Percentiles rank a stretch among this genome's conserved stretches.
Evolutionary conservation across 371 early-diverging fungal genomes (phyloP).

Genomic region (Lichtheimia corymbifera): DNA sequence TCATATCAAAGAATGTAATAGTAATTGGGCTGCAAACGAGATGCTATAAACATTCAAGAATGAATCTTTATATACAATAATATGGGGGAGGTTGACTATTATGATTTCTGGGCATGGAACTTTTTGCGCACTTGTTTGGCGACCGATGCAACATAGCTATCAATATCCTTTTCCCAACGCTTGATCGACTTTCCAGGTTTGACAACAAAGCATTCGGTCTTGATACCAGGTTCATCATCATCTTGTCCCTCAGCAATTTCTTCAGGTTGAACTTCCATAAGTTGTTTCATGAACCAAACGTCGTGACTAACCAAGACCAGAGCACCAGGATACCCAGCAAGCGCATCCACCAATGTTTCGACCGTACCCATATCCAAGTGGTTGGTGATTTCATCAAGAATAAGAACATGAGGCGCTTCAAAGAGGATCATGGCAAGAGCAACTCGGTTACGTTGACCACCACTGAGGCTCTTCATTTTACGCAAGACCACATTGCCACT

Average conservation of each 20-base stretch:
- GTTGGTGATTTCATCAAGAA: constrained; percentile 88
- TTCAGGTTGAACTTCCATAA: constrained; percentile 48
- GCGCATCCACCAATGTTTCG: constrained; percentile 61
- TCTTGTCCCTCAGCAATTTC: constrained; percentile 28
- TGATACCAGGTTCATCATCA: constrained; percentile 14
- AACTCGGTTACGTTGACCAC: constrained; percentile 79
- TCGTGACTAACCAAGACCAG: constrained; percentile 77
- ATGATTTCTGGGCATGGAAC: no score
- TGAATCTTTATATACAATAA: no score
- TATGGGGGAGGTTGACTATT: no score
- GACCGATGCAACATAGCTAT: constrained; percentile 41
- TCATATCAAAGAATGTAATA: no score
- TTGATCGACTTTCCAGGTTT: constrained; percentile 32
- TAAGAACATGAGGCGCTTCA: constrained; percentile 71
- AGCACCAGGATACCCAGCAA: constrained; percentile 62
- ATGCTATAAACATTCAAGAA: no score
- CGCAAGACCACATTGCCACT: constrained; percentile 57
- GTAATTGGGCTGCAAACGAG: no score
- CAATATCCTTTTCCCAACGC: constrained; percentile 49
- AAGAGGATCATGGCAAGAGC: constrained; percentile 70
- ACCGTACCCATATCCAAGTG: constrained; percentile 80
- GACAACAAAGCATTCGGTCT: constrained; percentile 32
- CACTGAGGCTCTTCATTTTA: constrained; percentile 59
- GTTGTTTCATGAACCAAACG: constrained; percentile 66
- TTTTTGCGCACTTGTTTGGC: constrained; percentile 27